A percentile compares a stretch with the other conserved stretches of the same genome.
phyloP scores from a whole-genome alignment of 2,329 filamentous ascomycete genomes.

The Calonectria fujianensis region DNA sequence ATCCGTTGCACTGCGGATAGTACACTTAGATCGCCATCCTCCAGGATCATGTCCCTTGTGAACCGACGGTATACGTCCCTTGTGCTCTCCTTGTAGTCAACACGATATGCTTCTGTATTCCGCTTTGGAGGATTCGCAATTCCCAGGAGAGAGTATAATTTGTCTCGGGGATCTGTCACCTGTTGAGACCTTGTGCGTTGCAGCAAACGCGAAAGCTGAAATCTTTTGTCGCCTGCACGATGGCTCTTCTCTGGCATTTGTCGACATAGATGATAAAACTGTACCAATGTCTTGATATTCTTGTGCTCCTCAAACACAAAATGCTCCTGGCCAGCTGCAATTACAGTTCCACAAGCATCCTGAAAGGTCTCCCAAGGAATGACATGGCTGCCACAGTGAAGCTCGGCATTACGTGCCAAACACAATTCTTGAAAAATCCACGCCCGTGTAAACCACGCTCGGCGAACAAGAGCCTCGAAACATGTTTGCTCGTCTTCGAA shows the following conservation, averaged over 20 bases:
- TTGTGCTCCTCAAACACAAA: conserved; percentile 8
- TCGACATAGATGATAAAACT: not conserved
- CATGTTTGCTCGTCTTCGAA: conserved; percentile 6
- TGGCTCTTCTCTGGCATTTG: not conserved
- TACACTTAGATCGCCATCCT: not conserved
- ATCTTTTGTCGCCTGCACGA: not conserved
- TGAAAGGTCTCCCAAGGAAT: not conserved
- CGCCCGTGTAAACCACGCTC: not conserved
- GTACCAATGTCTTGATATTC: not conserved
- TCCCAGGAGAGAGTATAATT: not conserved
- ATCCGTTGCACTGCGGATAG: not conserved
- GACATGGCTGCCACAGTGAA: not conserved
- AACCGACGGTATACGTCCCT: not conserved
- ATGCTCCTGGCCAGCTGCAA: conserved; percentile 3
- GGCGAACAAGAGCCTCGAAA: not conserved
- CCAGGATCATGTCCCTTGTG: not conserved
- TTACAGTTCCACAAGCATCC: not conserved
- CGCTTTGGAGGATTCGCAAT: not conserved
- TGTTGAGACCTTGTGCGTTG: not conserved
- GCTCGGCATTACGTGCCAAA: not conserved
- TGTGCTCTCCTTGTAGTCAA: not conserved
- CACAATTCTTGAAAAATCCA: conserved; percentile 21
- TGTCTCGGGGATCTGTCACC: not conserved
- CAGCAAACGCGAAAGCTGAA: conserved; percentile 1
- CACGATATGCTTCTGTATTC: not conserved